A percentile compares a stretch with the other conserved stretches of the same genome.
These are phyloP conservation scores for Aspergillus eucalypticola DNA, from an alignment of 2,329 filamentous ascomycete genomes.

Conservation along the genomic window DNA sequence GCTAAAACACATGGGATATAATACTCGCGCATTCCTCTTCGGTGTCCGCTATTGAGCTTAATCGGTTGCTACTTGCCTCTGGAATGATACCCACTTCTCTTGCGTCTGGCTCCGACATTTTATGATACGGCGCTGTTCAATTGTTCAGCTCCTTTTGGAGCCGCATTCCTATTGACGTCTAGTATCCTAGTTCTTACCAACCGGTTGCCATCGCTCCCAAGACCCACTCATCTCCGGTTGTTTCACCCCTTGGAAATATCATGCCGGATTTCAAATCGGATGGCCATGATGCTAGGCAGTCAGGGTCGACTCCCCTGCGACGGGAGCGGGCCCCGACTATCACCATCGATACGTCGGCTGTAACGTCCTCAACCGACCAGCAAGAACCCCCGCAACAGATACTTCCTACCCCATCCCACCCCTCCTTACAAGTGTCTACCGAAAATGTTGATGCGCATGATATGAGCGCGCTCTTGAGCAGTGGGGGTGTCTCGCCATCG, in stretches of 20 bases:
- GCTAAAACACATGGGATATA: slow-evolving; percentile 2
- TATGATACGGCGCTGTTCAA: slow-evolving; percentile 14
- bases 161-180: slow-evolving; percentile 25
- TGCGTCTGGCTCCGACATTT: slow-evolving; percentile 4
- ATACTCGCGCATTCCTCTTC: neutral
- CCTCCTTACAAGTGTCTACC: slow-evolving; percentile 41
- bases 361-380: slow-evolving; percentile 43
- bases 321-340: slow-evolving; percentile 55
- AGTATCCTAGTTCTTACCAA: slow-evolving; percentile 17
- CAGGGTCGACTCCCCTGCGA: slow-evolving; percentile 35
- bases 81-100: slow-evolving; percentile 12
- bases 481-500: slow-evolving; percentile 42
- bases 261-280: slow-evolving; percentile 35
- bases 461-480: slow-evolving; percentile 30
- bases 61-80: neutral
- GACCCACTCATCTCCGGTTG: slow-evolving; percentile 13
- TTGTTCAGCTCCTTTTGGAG: slow-evolving; percentile 22
- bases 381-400: slow-evolving; percentile 36
- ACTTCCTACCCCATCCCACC: slow-evolving; percentile 37
- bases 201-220: slow-evolving; percentile 7
- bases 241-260: slow-evolving; percentile 20
- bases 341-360: slow-evolving; percentile 59
- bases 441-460: slow-evolving; percentile 36
- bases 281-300: slow-evolving; percentile 29
- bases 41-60: slow-evolving; percentile 3